These are phyloP conservation scores for Umbilicaria muhlenbergii DNA, from an alignment of 495 filamentous ascomycete genomes.

Conservation along the genomic window DNA sequence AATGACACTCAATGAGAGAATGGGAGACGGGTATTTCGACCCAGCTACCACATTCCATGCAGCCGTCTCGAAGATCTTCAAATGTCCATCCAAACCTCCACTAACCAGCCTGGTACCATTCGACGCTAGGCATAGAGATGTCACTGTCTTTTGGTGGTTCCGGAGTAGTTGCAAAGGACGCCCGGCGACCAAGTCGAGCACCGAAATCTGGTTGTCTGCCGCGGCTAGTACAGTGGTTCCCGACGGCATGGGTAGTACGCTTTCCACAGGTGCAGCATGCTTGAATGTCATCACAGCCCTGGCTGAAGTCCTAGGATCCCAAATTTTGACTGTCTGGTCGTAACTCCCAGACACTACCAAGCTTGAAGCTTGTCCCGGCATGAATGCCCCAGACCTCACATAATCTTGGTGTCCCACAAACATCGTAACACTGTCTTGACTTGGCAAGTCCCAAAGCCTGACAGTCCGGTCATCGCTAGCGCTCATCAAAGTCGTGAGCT, in stretches of 20 bases:
- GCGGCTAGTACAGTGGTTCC: constrained; percentile 77
- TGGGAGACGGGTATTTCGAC: constrained; percentile 79
- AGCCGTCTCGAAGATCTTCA: constrained; percentile 88
- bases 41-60: constrained; percentile 87
- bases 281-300: constrained; percentile 78
- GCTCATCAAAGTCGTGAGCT: constrained; percentile 71
- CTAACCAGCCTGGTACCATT: constrained; percentile 65
- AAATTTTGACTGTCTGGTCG: constrained; percentile 82
- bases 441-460: constrained; percentile 82
- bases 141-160: constrained; percentile 97
- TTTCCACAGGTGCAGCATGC: constrained; percentile 74
- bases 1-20: constrained; percentile 69
- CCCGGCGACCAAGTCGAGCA: constrained; percentile 88
- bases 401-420: constrained; percentile 91
- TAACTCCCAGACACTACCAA: constrained; percentile 80
- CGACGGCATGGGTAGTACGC: constrained; percentile 66
- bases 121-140: constrained; percentile 61
- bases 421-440: constrained; percentile 51
- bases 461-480: constrained; percentile 84
- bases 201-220: constrained; percentile 72
- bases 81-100: constrained; percentile 82
- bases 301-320: constrained; percentile 67
- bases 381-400: constrained; percentile 70
- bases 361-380: constrained; percentile 56
- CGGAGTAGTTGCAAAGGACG: constrained; percentile 71